phyloP scores from a whole-genome alignment of 2,329 filamentous ascomycete genomes.

The Sordariomycetes sp. region DNA sequence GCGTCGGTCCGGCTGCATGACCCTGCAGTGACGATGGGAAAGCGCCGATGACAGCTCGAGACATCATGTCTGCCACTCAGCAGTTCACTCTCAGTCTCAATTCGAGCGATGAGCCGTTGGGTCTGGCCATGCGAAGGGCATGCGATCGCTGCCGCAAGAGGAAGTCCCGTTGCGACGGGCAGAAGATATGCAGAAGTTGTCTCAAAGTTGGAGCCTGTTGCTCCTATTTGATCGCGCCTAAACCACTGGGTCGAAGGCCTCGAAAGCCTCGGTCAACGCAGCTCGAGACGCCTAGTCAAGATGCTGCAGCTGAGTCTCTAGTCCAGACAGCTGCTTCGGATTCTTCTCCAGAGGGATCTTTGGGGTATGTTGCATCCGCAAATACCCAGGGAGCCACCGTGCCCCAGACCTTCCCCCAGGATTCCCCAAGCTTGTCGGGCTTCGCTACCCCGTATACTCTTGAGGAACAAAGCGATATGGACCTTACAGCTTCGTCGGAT shows the following conservation, averaged over 20 bases:
- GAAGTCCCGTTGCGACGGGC: conserved; percentile 4
- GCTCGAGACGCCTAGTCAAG: not conserved
- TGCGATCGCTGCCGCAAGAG: conserved; percentile 6
- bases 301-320: too few species aligned
- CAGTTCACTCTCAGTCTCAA: conserved; percentile 2
- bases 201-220: conserved; percentile 2
- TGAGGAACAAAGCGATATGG: too few species aligned
- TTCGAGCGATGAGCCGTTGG: conserved; percentile 1
- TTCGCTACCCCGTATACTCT: too few species aligned
- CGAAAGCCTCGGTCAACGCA: not conserved
- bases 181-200: conserved; percentile 2
- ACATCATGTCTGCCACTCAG: conserved; percentile 2
- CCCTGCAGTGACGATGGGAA: too few species aligned
- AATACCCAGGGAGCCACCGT: too few species aligned
- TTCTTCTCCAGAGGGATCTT: too few species aligned
- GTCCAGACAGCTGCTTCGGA: too few species aligned
- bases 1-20: too few species aligned
- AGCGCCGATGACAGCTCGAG: too few species aligned
- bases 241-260: conserved; percentile 3
- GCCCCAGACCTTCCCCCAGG: too few species aligned
- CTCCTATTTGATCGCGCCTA: conserved; percentile 3
- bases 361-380: too few species aligned
- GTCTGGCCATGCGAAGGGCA: conserved; percentile 2
- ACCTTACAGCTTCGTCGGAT: not conserved
- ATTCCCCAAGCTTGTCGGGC: too few species aligned